Percentiles rank a stretch among this genome's conserved stretches.
Evolutionary conservation across 331 rosid genomes (phyloP).

Genomic region (Rosa hybrid): DNA sequence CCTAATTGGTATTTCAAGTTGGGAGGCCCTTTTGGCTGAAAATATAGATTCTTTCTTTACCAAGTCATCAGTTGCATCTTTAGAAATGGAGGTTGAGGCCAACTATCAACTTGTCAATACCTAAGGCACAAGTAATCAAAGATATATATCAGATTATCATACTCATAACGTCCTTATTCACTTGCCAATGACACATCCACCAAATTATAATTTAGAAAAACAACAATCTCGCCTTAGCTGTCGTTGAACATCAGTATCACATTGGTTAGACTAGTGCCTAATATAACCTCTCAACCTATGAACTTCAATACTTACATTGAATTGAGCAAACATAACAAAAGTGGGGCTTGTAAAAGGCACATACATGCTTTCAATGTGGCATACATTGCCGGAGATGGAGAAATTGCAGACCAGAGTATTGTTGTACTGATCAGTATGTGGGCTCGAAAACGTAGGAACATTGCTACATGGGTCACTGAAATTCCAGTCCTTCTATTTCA

Average conservation of each 20-base stretch:
- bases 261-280: not conserved
- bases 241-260: not conserved
- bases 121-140: too few relatives aligned
- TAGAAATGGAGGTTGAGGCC: too few relatives aligned
- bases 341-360: not conserved
- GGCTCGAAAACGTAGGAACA: constrained; percentile 20
- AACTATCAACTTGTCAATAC: too few relatives aligned
- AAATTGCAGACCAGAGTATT: constrained; percentile 35
- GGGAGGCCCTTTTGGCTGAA: too few relatives aligned
- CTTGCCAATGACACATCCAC: too few relatives aligned
- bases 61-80: too few relatives aligned
- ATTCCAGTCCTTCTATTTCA: constrained; percentile 31
- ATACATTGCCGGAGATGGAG: constrained; percentile 24
- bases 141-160: too few relatives aligned
- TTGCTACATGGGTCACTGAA: constrained; percentile 33
- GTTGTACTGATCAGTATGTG: constrained; percentile 20
- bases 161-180: too few relatives aligned
- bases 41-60: too few relatives aligned
- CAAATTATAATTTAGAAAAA: too few relatives aligned
- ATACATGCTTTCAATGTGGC: constrained; percentile 35
- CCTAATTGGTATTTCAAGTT: too few relatives aligned
- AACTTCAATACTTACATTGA: not conserved
- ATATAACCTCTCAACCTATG: not conserved
- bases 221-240: not conserved
- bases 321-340: not conserved